A percentile compares a stretch with the other conserved stretches of the same genome.
phyloP scores from a whole-genome alignment of 176 grass and related monocot species.

The Stipa capillata region DNA sequence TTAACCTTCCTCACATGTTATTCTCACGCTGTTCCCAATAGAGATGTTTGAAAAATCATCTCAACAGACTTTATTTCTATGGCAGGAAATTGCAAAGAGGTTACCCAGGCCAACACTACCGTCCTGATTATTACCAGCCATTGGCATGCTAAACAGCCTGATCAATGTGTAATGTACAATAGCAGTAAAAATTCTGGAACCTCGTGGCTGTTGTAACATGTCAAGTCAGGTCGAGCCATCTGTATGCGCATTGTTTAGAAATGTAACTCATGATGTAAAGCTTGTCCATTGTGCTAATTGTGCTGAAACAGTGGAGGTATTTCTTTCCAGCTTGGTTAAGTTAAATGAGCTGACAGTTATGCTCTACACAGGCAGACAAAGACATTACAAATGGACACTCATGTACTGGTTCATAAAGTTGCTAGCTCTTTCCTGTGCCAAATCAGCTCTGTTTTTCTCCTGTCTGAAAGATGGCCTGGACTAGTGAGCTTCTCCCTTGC shows the following conservation, averaged over 20 bases:
- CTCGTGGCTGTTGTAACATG: not conserved
- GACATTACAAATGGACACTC: not conserved
- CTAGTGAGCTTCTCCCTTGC: not conserved
- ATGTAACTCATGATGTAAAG: constrained; percentile 3
- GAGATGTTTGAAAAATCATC: not conserved
- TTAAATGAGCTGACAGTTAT: not conserved
- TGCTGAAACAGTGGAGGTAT: not conserved
- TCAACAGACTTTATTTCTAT: not conserved
- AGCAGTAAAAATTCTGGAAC: not conserved
- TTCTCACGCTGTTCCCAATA: not conserved
- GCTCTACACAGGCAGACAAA: not conserved
- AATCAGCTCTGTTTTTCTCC: not conserved
- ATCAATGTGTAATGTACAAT: constrained; percentile 7
- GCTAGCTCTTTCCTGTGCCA: not conserved
- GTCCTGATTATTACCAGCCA: not conserved
- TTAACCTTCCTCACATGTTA: not conserved
- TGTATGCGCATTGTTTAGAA: not conserved
- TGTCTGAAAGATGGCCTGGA: not conserved
- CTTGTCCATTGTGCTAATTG: not conserved
- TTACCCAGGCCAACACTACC: constrained; percentile 19
- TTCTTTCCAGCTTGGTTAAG: not conserved
- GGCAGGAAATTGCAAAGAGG: constrained; percentile 33
- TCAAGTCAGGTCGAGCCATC: not conserved
- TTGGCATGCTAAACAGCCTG: not conserved
- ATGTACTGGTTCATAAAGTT: not conserved